These are phyloP conservation scores for Tylopilus vinaceipallidus DNA, from an alignment of 768 basidiomycete genomes.

Conservation along the genomic window DNA sequence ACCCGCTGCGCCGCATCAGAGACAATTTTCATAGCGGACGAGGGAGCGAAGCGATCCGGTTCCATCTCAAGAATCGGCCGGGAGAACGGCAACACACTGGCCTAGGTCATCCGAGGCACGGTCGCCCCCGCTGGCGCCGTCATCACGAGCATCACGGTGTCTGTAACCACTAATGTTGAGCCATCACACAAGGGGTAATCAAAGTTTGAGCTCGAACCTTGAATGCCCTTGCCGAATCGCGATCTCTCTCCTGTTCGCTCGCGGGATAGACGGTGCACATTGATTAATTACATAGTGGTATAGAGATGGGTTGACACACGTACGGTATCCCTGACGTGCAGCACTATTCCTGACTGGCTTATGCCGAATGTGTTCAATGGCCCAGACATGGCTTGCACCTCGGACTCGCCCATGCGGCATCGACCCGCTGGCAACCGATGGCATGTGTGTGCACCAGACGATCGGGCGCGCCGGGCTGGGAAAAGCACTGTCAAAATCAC, in stretches of 20 bases:
- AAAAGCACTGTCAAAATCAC: neutral
- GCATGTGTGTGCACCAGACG: neutral
- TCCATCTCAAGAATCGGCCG: slow-evolving; percentile 11
- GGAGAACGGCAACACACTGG: slow-evolving; percentile 10
- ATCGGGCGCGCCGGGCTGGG: neutral
- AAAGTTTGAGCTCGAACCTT: slow-evolving; percentile 18
- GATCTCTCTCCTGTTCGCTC: slow-evolving; percentile 17
- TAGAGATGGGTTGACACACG: slow-evolving; percentile 15
- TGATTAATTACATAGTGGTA: slow-evolving; percentile 12
- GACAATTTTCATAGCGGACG: slow-evolving; percentile 12
- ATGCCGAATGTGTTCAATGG: neutral
- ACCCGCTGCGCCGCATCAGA: slow-evolving; percentile 23
- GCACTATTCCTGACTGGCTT: neutral
- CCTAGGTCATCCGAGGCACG: slow-evolving; percentile 10
- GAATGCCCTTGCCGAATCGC: slow-evolving; percentile 14
- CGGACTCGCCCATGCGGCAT: neutral
- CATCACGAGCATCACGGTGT: slow-evolving; percentile 12
- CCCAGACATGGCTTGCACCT: neutral
- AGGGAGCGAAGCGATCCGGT: slow-evolving; percentile 15
- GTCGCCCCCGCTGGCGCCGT: neutral
- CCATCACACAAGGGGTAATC: slow-evolving; percentile 19
- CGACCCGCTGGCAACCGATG: neutral
- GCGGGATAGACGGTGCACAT: slow-evolving; percentile 18
- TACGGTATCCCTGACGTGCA: slow-evolving; percentile 10
- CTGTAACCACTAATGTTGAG: slow-evolving; percentile 7